These are phyloP conservation scores for Crithidia fasciculata DNA, from an alignment of 208 protist species.

Conservation along the genomic window DNA sequence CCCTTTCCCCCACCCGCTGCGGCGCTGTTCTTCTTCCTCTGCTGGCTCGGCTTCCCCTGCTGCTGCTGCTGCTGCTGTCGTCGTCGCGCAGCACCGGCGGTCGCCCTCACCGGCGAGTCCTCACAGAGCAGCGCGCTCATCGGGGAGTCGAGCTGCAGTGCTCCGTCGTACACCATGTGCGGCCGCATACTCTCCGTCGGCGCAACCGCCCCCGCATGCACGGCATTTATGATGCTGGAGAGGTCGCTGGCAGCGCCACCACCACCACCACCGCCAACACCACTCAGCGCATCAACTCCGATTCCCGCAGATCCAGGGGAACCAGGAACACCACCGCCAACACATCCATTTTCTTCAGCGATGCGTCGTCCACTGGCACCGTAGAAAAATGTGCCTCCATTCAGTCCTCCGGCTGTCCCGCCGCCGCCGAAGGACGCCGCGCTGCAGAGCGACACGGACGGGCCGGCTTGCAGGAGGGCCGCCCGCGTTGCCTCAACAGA, in stretches of 20 bases:
- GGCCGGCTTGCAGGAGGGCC: constrained; percentile 17
- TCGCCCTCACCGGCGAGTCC: constrained; percentile 12
- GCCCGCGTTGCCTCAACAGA: constrained; percentile 19
- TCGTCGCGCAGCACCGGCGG: background rate
- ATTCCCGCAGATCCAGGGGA: background rate
- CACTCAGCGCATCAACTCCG: background rate
- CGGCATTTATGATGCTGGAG: background rate
- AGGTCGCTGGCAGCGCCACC: background rate
- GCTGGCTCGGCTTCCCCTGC: no score
- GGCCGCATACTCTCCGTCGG: constrained; percentile 56
- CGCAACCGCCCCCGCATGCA: constrained; percentile 9
- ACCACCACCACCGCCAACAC: background rate
- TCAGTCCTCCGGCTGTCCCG: constrained; percentile 6
- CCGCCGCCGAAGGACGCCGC: constrained; percentile 13
- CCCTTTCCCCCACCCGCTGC: no score
- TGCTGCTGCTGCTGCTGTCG: background rate
- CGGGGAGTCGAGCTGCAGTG: background rate
- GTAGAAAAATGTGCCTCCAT: constrained; percentile 35
- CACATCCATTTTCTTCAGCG: background rate
- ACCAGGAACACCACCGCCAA: no score
- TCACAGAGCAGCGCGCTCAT: constrained; percentile 4
- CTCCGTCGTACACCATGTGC: constrained; percentile 48
- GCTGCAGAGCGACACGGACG: constrained; percentile 12
- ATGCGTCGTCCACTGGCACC: constrained; percentile 20
- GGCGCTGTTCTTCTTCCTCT: no score